Evolutionary conservation across 2,329 filamentous ascomycete species (phyloP), one percentile per base, ranked within the genome.

Genomic region (Aspergillus terreus): DNA sequence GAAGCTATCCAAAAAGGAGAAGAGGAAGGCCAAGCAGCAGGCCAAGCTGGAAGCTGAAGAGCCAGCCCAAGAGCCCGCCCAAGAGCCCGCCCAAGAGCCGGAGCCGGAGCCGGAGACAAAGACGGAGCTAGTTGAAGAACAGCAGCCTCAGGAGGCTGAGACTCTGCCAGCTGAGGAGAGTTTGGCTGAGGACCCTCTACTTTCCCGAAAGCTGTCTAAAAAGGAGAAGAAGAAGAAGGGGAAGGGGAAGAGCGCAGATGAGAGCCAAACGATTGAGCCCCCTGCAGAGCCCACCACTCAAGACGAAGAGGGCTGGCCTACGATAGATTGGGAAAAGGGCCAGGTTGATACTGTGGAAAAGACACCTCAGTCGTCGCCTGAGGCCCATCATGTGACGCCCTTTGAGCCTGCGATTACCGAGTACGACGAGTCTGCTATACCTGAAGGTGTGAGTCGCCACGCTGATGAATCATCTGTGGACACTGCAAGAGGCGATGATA

Each of bases 1-100:
- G 58, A 66, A 68, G 47, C 47, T 61, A 10, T 67, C 64, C 44
- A 73, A 73, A 57, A 73, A 73, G 50, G 63, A 71, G 60, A 67
- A 73, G 51, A 62, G 50, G 46, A 69, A 62, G 49, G 61, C 63
- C 21, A 64, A 67, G 58, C 64, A 69, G 44, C 59, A 63, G 35
- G 54, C 45, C 14, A 57, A 60, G 23, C 36, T 57, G 46, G 55
- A 53, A 17, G 11, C 47, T 32, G 15, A 41, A 21, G 58, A 59
- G 14, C 11, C 41, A 7, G 42, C 41, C 9, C 32, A 48, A 11
- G 46, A 52, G 15, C 38, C 25, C 2, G 17, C 15, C 9, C 25
- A 25, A 25, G 19, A 47, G n/a, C n/a, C n/a, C n/a, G n/a, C n/a
- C n/a, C n/a, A n/a, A n/a, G n/a, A n/a, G n/a, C n/a, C n/a, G n/a